phyloP scores from a whole-genome alignment of 2,329 filamentous ascomycete species.

The Fusarium brachygibbosum region DNA sequence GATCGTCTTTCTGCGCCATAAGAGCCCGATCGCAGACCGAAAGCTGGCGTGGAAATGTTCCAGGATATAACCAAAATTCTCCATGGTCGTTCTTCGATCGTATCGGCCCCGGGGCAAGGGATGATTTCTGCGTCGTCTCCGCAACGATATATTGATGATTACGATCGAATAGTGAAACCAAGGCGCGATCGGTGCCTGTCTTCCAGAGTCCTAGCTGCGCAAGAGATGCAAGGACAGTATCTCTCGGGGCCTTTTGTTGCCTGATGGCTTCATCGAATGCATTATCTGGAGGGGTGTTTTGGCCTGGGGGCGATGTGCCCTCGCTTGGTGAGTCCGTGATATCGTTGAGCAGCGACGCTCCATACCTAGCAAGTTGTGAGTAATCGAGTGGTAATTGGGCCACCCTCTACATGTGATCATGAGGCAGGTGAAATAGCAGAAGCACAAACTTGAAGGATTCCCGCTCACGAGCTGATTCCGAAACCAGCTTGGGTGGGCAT shows the following conservation, averaged over 20 bases:
- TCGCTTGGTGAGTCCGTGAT: constrained; percentile 22
- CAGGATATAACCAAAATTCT: constrained; percentile 47
- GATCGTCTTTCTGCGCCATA: constrained; percentile 4
- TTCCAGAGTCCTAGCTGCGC: constrained; percentile 63
- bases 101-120: constrained; percentile 53
- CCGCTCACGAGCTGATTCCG: constrained; percentile 31
- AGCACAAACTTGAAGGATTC: constrained; percentile 37
- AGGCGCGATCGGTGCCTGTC: constrained; percentile 56
- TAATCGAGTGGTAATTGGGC: neutral
- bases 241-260: constrained; percentile 31
- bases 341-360: constrained; percentile 29
- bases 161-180: constrained; percentile 67
- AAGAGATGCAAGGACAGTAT: constrained; percentile 60
- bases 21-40: constrained; percentile 50
- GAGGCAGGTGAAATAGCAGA: neutral
- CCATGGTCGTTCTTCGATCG: constrained; percentile 15
- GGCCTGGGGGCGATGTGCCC: constrained; percentile 10
- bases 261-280: neutral
- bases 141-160: constrained; percentile 63
- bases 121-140: constrained; percentile 59
- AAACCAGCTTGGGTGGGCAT: constrained; percentile 21
- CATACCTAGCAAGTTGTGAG: constrained; percentile 25
- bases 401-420: neutral
- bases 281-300: neutral
- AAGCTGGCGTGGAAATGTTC: constrained; percentile 47